A percentile compares a stretch with the other conserved stretches of the same genome.
These are phyloP conservation scores for Linnemannia elongata DNA, from an alignment of 192 early-diverging fungal genomes.

Conservation along the genomic window DNA sequence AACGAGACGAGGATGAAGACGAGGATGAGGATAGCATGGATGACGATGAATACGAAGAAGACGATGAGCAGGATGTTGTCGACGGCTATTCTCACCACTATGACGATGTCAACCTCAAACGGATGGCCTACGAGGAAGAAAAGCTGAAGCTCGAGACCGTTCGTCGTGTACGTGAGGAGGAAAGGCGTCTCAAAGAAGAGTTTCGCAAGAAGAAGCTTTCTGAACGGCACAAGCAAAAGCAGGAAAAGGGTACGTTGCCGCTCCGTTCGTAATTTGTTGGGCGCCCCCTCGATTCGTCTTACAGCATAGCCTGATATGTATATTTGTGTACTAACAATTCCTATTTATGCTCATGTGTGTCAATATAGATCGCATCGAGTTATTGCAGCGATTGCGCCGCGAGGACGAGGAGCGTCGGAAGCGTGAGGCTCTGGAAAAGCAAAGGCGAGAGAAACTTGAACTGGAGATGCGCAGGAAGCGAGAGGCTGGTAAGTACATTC, in stretches of 20 bases:
- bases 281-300: no score
- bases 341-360: not conserved
- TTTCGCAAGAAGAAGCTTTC: conserved; percentile 40
- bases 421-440: conserved; percentile 42
- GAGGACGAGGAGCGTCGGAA: conserved; percentile 55
- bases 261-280: not conserved
- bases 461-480: conserved; percentile 57
- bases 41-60: conserved; percentile 53
- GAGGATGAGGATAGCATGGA: conserved; percentile 40
- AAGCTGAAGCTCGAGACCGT: conserved; percentile 52
- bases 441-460: conserved; percentile 45
- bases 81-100: conserved; percentile 57
- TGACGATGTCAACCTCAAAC: conserved; percentile 49
- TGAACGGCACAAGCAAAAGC: conserved; percentile 45
- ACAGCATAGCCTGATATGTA: not conserved
- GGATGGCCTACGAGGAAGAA: conserved; percentile 56
- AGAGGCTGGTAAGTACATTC: conserved; percentile 43
- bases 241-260: conserved; percentile 32
- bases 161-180: conserved; percentile 47
- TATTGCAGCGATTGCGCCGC: conserved; percentile 47
- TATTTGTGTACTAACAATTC: not conserved
- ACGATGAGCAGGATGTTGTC: conserved; percentile 51
- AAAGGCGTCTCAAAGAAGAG: conserved; percentile 50
- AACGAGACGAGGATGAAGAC: conserved; percentile 30
- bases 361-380: conserved; percentile 32